phyloP scores from a whole-genome alignment of 768 basidiomycete genomes.

The Tephrocybe sp. region DNA sequence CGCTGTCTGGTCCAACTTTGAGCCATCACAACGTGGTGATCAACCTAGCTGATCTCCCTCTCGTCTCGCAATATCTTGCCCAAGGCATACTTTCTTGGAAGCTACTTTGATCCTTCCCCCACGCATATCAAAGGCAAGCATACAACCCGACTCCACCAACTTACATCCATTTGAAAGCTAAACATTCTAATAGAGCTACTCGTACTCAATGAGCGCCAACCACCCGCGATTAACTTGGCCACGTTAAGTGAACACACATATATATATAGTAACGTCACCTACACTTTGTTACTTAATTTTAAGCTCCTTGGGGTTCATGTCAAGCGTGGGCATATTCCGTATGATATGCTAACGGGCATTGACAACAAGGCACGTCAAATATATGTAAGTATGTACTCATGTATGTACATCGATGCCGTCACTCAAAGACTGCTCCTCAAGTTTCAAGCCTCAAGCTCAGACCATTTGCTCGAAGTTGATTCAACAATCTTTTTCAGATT shows the following conservation, averaged over 20 bases:
- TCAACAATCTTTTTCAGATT: too few species aligned
- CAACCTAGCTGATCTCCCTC: neutral
- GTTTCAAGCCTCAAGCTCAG: too few species aligned
- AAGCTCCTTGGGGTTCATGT: neutral
- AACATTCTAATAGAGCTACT: neutral
- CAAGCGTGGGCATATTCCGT: neutral
- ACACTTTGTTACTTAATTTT: too few species aligned
- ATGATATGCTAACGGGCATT: neutral
- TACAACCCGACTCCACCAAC: too few species aligned
- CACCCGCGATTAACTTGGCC: too few species aligned
- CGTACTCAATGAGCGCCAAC: neutral
- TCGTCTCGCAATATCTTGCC: neutral
- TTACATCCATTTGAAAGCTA: too few species aligned
- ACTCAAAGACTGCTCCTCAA: neutral
- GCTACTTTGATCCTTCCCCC: constrained; percentile 10
- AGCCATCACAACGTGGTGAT: constrained; percentile 10
- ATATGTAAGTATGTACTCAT: too few species aligned
- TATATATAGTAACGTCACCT: too few species aligned
- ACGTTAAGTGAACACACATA: too few species aligned
- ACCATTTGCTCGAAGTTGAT: too few species aligned
- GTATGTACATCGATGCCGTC: neutral
- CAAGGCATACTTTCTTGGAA: neutral
- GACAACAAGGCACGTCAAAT: neutral
- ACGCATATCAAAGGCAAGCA: neutral
- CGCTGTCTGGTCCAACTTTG: constrained; percentile 3